Evolutionary conservation across 2,329 filamentous ascomycete genomes (phyloP), one percentile per base, ranked within the genome.

Genomic region (Aspergillus sp.): DNA sequence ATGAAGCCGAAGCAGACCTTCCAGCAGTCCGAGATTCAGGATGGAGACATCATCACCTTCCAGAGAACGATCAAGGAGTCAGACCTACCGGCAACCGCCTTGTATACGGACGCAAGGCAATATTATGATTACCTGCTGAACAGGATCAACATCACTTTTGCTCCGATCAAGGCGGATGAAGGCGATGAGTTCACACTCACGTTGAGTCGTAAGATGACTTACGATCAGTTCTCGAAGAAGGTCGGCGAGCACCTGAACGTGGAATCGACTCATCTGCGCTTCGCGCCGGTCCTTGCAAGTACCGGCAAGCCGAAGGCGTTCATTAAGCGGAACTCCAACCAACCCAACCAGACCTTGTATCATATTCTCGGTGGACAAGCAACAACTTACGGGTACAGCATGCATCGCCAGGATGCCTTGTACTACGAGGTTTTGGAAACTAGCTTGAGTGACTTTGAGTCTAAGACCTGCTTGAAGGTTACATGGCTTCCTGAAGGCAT

Each of bases 11-110:
- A 96, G 79, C 88, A 92, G 71, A 92, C 92, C 0, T 83, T 99
- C 61, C 90, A 92, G 66, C 88, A 91, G 61, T 95, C 95, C 1
- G 96, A 99, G 75, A 90, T 99, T 23, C 94, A 98, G 73, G 94
- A 99, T 70, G 95, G 95, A 52, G 95, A 99, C 72, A 96, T 99
- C 67, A 87, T 99, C 59, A 96, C 93, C 72, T 97, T 98, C 78
- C 95, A 99, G 74, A 86, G 86, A 61, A 80, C 84, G 25, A 78
- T 85, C 38, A 78, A 77, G 57, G 77, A 79, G 36, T 68, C 72
- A 11, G 73, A 77, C 27, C 58, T 78, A 21, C 73, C 76, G 8
- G 59, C 74, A n/a, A 75, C 72, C 4, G 83, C 81, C 32, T 74
- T 82, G 6, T 86, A 84, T 65, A 76, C 76, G 13, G 91, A 96